Evolutionary conservation across 1,284 basidiomycete species (phyloP).

Genomic region (Cutaneotrichosporon sp.): DNA sequence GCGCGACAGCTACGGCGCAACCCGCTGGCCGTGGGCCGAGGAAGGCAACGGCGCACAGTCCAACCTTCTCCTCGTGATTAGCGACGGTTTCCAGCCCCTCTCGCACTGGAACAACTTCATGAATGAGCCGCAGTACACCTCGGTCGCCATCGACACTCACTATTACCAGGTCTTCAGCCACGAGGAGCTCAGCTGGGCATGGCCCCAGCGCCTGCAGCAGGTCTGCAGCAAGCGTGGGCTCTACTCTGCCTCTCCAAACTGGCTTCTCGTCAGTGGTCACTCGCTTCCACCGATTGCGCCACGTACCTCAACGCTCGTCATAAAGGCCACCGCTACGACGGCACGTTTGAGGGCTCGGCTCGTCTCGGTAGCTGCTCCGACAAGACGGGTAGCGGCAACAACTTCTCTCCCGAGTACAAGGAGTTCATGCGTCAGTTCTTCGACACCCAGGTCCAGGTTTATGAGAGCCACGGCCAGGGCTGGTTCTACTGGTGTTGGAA

Average conservation of each 20-base stretch:
- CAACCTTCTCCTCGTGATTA: slow-evolving; percentile 61
- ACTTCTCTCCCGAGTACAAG: slow-evolving; percentile 74
- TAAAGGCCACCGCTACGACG: slow-evolving; percentile 56
- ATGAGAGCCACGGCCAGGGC: slow-evolving; percentile 51
- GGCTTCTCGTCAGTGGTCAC: slow-evolving; percentile 74
- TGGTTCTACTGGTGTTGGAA: slow-evolving; percentile 53
- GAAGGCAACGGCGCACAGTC: slow-evolving; percentile 33
- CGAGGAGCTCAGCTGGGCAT: slow-evolving; percentile 59
- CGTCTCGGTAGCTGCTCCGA: slow-evolving; percentile 70
- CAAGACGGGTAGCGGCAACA: slow-evolving; percentile 67
- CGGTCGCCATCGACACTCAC: slow-evolving; percentile 80
- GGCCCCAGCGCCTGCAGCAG: slow-evolving; percentile 63
- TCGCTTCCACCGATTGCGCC: slow-evolving; percentile 59
- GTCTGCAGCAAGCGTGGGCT: slow-evolving; percentile 59
- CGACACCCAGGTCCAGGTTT: slow-evolving; percentile 67
- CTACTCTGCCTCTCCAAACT: slow-evolving; percentile 61
- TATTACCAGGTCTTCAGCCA: slow-evolving; percentile 76
- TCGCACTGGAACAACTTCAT: slow-evolving; percentile 72
- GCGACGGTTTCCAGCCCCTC: slow-evolving; percentile 81
- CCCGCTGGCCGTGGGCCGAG: slow-evolving; percentile 65
- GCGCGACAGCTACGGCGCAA: slow-evolving; percentile 60
- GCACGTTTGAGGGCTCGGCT: slow-evolving; percentile 65
- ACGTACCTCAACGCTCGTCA: slow-evolving; percentile 19
- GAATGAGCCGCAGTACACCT: slow-evolving; percentile 57
- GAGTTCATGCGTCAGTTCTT: slow-evolving; percentile 75